phyloP scores from a whole-genome alignment of 2,329 filamentous ascomycete species.

The Xylaria sp. region DNA sequence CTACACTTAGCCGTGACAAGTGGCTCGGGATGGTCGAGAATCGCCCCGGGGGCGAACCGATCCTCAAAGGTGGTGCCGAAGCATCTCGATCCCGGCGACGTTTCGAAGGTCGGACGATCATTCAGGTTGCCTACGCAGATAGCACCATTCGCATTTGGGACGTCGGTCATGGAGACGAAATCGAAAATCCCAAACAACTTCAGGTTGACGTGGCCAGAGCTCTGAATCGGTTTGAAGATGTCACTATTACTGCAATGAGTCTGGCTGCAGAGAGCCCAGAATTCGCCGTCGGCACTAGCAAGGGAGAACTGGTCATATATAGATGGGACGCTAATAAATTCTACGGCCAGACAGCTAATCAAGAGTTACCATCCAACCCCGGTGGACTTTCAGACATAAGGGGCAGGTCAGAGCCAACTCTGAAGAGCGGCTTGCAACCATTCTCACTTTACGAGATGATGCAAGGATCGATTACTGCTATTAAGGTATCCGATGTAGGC shows the following conservation, averaged over 20 bases:
- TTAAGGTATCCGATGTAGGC: slow-evolving; percentile 90
- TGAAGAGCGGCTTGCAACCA: slow-evolving; percentile 86
- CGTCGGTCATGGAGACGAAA: slow-evolving; percentile 87
- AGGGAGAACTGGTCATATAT: slow-evolving; percentile 88
- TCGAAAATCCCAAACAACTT: slow-evolving; percentile 83
- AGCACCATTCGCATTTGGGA: slow-evolving; percentile 95
- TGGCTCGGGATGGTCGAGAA: slow-evolving; percentile 95
- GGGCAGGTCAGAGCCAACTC: slow-evolving; percentile 72
- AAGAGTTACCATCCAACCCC: slow-evolving; percentile 65
- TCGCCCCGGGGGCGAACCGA: slow-evolving; percentile 77
- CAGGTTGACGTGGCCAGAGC: slow-evolving; percentile 90
- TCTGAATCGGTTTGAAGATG: slow-evolving; percentile 78
- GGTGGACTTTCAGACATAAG: slow-evolving; percentile 80
- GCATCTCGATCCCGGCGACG: slow-evolving; percentile 75
- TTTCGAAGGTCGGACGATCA: slow-evolving; percentile 84
- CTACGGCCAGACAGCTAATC: slow-evolving; percentile 71
- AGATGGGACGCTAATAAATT: slow-evolving; percentile 85
- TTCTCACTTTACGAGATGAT: slow-evolving; percentile 84
- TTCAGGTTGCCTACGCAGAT: slow-evolving; percentile 89
- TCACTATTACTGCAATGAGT: slow-evolving; percentile 82
- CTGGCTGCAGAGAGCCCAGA: slow-evolving; percentile 85
- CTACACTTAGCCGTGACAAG: slow-evolving; percentile 77
- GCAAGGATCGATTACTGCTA: slow-evolving; percentile 80
- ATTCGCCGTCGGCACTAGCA: slow-evolving; percentile 80
- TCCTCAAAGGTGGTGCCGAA: slow-evolving; percentile 83